Conservation (phyloP, 257 asterid species). For the Marsdenia floribunda region DNA sequence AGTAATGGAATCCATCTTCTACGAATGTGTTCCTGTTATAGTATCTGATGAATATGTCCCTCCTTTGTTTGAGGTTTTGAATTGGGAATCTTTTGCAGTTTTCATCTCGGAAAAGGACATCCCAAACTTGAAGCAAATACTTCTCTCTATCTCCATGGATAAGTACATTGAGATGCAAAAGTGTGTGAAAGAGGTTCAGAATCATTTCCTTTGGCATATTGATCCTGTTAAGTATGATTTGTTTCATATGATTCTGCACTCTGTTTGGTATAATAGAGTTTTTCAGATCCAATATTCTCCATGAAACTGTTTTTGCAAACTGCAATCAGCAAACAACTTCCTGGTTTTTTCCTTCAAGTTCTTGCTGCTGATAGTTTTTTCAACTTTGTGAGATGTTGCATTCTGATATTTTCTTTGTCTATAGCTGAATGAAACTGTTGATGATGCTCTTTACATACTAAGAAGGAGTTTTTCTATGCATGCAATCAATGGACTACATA, state of each 20-base stretch:
- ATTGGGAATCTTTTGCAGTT: constrained; percentile 43
- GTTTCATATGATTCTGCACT: constrained; percentile 45
- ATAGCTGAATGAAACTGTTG: neutral
- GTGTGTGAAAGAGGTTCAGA: constrained; percentile 34
- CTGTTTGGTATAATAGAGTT: constrained; percentile 43
- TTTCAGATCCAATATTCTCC: constrained; percentile 13
- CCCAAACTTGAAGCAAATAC: constrained; percentile 36
- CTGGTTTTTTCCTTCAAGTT: neutral
- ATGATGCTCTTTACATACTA: no score
- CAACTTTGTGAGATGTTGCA: neutral
- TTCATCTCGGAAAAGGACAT: constrained; percentile 36
- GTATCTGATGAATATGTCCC: constrained; percentile 42
- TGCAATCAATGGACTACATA: no score
- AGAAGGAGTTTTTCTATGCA: no score
- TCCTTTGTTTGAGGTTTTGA: constrained; percentile 38
- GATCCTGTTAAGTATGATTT: constrained; percentile 40
- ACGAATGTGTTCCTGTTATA: constrained; percentile 39
- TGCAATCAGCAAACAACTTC: neutral
- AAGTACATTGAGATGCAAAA: constrained; percentile 33
- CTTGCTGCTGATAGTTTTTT: neutral
- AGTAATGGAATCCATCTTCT: constrained; percentile 38
- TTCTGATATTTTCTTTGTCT: neutral
- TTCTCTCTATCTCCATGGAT: constrained; percentile 28
- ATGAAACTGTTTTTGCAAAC: constrained; percentile 2
- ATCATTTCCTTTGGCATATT: constrained; percentile 42